phyloP scores from a whole-genome alignment of 1,139 yeast genomes.

The Debaryomycetaceae sp. region DNA sequence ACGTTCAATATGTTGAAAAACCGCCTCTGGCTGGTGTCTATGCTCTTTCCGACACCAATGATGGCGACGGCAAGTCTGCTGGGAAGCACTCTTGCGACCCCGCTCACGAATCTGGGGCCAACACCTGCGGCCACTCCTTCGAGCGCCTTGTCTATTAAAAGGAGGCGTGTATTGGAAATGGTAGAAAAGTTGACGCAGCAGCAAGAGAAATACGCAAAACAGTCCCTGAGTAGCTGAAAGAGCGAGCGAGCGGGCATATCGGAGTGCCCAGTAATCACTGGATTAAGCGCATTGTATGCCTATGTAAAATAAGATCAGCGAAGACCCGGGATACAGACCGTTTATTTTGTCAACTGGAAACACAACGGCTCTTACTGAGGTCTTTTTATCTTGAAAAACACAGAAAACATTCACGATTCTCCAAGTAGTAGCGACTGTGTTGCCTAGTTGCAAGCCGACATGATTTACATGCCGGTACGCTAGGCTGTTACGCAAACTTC shows the following conservation, averaged over 20 bases:
- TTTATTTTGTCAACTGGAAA: background rate
- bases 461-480: no score
- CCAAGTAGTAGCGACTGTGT: no score
- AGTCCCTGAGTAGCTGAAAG: no score
- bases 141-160: conserved; percentile 27
- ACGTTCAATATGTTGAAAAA: conserved; percentile 77
- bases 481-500: no score
- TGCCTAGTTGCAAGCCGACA: no score
- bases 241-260: no score
- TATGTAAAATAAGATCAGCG: conserved; percentile 3
- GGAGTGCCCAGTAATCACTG: no score
- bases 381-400: no score
- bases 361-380: no score
- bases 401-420: no score
- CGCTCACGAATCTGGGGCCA: no score
- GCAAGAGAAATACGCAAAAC: conserved; percentile 44
- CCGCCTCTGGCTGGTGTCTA: conserved; percentile 46
- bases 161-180: conserved; percentile 39
- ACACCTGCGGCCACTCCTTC: conserved; percentile 9
- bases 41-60: conserved; percentile 10
- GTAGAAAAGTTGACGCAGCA: conserved; percentile 50
- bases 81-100: conserved; percentile 13
- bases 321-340: conserved; percentile 1
- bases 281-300: no score
- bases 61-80: conserved; percentile 7